Conservation (phyloP, 805 yeast species). For the Lipomyces oligophaga region DNA sequence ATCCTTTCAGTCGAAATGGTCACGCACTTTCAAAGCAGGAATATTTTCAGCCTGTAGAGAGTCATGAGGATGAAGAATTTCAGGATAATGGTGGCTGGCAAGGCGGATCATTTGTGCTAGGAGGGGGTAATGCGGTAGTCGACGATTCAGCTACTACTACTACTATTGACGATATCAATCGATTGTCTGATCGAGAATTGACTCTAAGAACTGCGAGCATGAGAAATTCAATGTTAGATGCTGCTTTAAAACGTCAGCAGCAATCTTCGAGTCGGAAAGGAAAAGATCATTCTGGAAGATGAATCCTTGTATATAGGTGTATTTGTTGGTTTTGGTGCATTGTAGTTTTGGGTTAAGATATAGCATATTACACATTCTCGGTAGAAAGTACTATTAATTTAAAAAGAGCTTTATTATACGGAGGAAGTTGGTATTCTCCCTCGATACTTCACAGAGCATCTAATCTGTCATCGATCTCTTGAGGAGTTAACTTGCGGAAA, state of each 20-base stretch:
- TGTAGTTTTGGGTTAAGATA: background rate
- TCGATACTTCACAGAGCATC: conserved; percentile 69
- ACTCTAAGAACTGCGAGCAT: conserved; percentile 14
- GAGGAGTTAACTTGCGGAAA: conserved; percentile 74
- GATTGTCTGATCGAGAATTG: conserved; percentile 16
- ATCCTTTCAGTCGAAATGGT: conserved; percentile 15
- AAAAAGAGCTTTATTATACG: background rate
- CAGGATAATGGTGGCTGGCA: conserved; percentile 24
- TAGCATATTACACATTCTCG: no score
- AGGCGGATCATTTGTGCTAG: conserved; percentile 25
- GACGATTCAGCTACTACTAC: background rate
- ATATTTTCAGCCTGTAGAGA: conserved; percentile 1
- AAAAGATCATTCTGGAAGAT: background rate
- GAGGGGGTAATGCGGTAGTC: conserved; percentile 13
- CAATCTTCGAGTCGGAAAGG: background rate
- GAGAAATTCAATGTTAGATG: conserved; percentile 1
- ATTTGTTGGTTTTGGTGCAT: background rate
- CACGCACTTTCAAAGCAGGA: conserved; percentile 13
- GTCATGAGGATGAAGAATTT: conserved; percentile 5
- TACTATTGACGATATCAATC: conserved; percentile 3
- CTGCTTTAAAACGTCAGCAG: conserved; percentile 7
- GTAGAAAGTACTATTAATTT: background rate
- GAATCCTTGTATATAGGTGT: background rate
- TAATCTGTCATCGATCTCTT: conserved; percentile 93
- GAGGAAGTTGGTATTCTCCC: no score